Percentiles rank a stretch among this genome's conserved stretches.
phyloP scores from a whole-genome alignment of 495 filamentous ascomycete species.

The Penicillium crystallinum region DNA sequence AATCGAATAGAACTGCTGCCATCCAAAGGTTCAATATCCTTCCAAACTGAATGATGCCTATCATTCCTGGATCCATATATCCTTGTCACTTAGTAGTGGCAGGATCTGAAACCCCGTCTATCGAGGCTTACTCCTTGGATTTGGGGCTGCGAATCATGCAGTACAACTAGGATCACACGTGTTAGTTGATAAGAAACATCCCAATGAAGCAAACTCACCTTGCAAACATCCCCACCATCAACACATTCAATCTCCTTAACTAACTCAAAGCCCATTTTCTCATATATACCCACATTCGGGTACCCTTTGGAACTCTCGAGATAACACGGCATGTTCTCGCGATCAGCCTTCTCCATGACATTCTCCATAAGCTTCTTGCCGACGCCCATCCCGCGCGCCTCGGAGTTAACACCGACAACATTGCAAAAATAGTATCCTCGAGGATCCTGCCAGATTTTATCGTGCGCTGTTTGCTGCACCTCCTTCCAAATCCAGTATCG shows the following conservation, averaged over 20 bases:
- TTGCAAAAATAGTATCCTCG: constrained; percentile 67
- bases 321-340: constrained; percentile 56
- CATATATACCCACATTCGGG: constrained; percentile 63
- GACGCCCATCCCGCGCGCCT: constrained; percentile 54
- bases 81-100: too few species aligned
- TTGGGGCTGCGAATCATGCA: constrained; percentile 23
- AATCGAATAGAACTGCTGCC: too few species aligned
- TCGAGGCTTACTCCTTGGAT: constrained; percentile 10
- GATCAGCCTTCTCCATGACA: constrained; percentile 54
- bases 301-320: constrained; percentile 58
- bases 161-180: constrained; percentile 15
- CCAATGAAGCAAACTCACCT: constrained; percentile 22
- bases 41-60: background rate
- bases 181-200: background rate
- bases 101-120: too few species aligned
- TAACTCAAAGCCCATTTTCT: constrained; percentile 58
- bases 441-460: constrained; percentile 32
- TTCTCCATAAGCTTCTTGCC: constrained; percentile 54
- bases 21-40: background rate
- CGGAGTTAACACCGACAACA: constrained; percentile 58
- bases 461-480: constrained; percentile 36
- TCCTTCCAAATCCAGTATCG: constrained; percentile 57
- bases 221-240: constrained; percentile 47
- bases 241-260: constrained; percentile 58
- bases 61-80: background rate